Base-by-base conservation (phyloP, 2,329 filamentous ascomycete genomes). In the Cercospora brassicicola region DNA sequence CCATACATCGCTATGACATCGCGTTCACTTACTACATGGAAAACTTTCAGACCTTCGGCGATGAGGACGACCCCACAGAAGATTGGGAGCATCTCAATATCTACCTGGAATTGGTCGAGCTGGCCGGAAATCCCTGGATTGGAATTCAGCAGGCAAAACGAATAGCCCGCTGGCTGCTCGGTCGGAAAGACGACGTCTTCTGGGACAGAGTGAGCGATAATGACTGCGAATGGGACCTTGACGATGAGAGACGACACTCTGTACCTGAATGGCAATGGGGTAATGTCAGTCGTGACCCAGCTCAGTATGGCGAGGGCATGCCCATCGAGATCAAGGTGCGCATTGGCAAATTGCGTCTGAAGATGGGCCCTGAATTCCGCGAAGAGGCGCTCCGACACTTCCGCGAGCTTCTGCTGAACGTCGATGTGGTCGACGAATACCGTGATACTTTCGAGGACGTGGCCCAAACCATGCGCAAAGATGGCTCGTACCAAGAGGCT, bases 201-300 rank as follows among this genome's bases (percentile, higher is more conserved):
- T 99, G 95, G 95, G 90, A 96, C 67, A 77, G 84, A 71, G 82
- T 71, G 51, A 69, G 86, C 31, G 83, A 87, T 4, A 92, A 97
- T 76, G 93, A 97, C 76, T 86, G 93, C 66, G 95, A 99, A 80
- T 99, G 93, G 88, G 95, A 99, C 77, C 86, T 89, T 55, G 88
- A 93, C 75, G 83, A 85, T 20, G 89, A 86, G 11, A 83, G 95
- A 69, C 88, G 94, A 66, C 78, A 82, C 1, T 79, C 85, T 66
- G 85, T 91, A 4, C 79, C 86, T 2, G 86, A 86, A 1, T 97
- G 91, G 76, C 79, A 84, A 8, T 82, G 84, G 4, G 84, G 81
- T 2, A 80, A 79, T 55, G 71, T 72, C 36, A 76, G 74, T 64
- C 71, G 68, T 10, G 88, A 87, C 76, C 82, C 85, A 1, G 75